Conservation (phyloP, 75 land plant species). For the Pinus albicaulis region DNA sequence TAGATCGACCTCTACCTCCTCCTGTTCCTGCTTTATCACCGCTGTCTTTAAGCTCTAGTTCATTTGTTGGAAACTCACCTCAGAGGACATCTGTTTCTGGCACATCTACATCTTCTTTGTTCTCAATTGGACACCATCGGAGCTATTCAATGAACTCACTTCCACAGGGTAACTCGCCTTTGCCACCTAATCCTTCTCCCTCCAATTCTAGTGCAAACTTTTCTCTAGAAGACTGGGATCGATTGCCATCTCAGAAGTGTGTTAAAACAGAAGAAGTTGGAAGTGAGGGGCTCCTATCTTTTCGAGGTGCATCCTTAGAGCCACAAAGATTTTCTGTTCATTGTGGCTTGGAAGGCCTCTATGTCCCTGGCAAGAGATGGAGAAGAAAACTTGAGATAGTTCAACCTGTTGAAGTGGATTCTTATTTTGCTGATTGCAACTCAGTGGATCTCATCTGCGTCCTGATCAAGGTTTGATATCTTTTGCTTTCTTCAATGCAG, state of each 20-base stretch:
- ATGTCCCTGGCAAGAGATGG: slow-evolving; percentile 95
- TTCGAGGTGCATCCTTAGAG: slow-evolving; percentile 84
- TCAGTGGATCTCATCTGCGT: slow-evolving; percentile 94
- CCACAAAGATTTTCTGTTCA: slow-evolving; percentile 86
- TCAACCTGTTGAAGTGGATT: slow-evolving; percentile 80
- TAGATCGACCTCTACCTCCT: slow-evolving; percentile 74
- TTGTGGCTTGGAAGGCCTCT: slow-evolving; percentile 96
- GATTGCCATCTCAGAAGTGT: slow-evolving; percentile 41
- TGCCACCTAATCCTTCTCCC: slow-evolving; percentile 22
- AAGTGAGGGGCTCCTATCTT: slow-evolving; percentile 77
- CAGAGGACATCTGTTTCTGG: slow-evolving; percentile 39
- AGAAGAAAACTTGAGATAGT: slow-evolving; percentile 79
- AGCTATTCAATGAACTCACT: slow-evolving; percentile 86
- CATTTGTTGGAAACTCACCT: slow-evolving; percentile 25
- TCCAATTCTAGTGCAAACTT: slow-evolving; percentile 41
- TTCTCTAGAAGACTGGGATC: slow-evolving; percentile 73
- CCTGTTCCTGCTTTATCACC: slow-evolving; percentile 48
- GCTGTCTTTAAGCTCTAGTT: slow-evolving; percentile 35
- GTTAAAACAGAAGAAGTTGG: slow-evolving; percentile 46
- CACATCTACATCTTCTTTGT: slow-evolving; percentile 74
- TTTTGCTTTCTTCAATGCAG: background rate
- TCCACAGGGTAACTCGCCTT: slow-evolving; percentile 34
- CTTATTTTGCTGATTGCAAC: slow-evolving; percentile 87
- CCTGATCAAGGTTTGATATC: slow-evolving; percentile 66
- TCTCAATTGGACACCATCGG: slow-evolving; percentile 85